A percentile compares a stretch with the other conserved stretches of the same genome.
Evolutionary conservation across 768 basidiomycete genomes (phyloP).

Genomic region (Phallus indusiatus): DNA sequence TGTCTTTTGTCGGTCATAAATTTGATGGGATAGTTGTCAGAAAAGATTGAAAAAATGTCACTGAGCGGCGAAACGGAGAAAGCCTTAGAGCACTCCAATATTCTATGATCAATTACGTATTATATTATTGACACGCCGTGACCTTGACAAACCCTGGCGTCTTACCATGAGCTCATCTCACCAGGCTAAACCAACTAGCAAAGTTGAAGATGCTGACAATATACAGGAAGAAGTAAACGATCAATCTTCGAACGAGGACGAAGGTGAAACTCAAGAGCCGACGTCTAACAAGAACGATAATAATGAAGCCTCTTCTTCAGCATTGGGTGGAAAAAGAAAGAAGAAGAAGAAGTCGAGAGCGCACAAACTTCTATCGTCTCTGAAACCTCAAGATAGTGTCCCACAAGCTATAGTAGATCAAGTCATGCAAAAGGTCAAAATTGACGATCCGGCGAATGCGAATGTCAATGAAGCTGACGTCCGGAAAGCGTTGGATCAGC

Average conservation of each 20-base stretch:
- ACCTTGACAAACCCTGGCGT: neutral
- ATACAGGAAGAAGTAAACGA: neutral
- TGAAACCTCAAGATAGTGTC: slow-evolving; percentile 42
- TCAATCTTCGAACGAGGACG: neutral
- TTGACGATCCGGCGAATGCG: slow-evolving; percentile 37
- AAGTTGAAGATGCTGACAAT: neutral
- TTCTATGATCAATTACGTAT: neutral
- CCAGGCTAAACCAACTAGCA: neutral
- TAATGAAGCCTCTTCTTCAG: slow-evolving; percentile 13
- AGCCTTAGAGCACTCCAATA: no score
- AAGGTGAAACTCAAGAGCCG: neutral
- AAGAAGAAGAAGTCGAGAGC: slow-evolving; percentile 83
- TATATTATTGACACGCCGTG: neutral
- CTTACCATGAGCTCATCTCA: neutral
- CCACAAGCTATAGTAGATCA: slow-evolving; percentile 55
- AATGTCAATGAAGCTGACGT: slow-evolving; percentile 58
- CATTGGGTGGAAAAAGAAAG: slow-evolving; percentile 57
- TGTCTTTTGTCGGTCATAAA: neutral
- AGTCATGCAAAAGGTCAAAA: slow-evolving; percentile 57
- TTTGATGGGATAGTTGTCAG: neutral
- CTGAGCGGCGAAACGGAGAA: no score
- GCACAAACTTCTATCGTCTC: slow-evolving; percentile 38
- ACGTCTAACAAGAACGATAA: neutral
- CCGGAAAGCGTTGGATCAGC: slow-evolving; percentile 57
- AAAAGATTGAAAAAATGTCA: no score